Percentiles rank a stretch among this genome's conserved stretches.
These are phyloP conservation scores for Vicia faba DNA, from an alignment of 306 rosid genomes.

Conservation along the genomic window DNA sequence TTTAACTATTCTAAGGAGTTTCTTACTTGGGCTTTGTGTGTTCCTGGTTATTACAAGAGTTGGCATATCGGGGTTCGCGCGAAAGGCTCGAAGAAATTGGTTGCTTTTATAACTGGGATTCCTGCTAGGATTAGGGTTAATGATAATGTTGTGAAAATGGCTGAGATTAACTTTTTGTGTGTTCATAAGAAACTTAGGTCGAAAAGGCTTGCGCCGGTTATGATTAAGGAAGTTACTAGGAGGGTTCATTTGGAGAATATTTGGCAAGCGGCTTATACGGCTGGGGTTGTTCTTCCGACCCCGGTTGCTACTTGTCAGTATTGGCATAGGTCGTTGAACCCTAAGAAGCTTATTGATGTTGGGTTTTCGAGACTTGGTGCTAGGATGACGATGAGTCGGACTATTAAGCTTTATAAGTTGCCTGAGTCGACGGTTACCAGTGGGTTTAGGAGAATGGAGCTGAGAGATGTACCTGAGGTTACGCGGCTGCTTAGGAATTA, in stretches of 20 bases:
- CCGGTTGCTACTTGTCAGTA: constrained; percentile 57
- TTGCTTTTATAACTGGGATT: constrained; percentile 68
- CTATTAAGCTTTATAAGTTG: constrained; percentile 74
- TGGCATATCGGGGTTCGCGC: constrained; percentile 91
- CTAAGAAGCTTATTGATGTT: constrained; percentile 88
- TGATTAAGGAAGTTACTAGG: constrained; percentile 88
- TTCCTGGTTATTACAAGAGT: constrained; percentile 62
- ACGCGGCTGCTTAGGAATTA: constrained; percentile 67
- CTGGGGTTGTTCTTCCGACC: constrained; percentile 88
- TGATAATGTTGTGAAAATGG: constrained; percentile 64
- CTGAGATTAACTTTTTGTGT: constrained; percentile 81
- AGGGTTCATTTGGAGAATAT: constrained; percentile 84
- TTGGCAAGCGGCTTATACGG: constrained; percentile 90
- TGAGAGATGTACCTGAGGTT: constrained; percentile 77
- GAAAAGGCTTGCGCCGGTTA: constrained; percentile 80
- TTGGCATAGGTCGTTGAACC: constrained; percentile 86
- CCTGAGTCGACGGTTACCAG: constrained; percentile 62
- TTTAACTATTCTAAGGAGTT: constrained; percentile 82
- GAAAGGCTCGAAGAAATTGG: constrained; percentile 48
- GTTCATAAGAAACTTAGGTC: constrained; percentile 87
- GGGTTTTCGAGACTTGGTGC: constrained; percentile 90
- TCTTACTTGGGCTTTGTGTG: constrained; percentile 72
- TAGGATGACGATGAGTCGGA: constrained; percentile 88
- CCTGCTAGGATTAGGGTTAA: constrained; percentile 78
- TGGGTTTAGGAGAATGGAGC: constrained; percentile 81